Conservation (phyloP, 2,329 filamentous ascomycete genomes). For the Monosporascus sp. region DNA sequence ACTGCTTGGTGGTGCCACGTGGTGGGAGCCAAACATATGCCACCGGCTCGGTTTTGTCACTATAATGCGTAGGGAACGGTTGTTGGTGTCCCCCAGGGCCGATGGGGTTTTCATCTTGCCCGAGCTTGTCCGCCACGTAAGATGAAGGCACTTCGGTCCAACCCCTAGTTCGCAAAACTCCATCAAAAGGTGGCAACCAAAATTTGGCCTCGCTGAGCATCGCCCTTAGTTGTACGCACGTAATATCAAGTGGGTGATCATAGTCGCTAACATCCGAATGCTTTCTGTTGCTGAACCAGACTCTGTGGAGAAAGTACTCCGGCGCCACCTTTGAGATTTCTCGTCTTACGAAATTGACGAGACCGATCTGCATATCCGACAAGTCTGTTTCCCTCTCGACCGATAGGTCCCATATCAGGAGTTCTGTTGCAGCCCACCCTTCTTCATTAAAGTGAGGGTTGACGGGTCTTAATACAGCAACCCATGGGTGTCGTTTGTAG, state of each 20-base stretch:
- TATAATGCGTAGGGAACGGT: constrained; percentile 16
- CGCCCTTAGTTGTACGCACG: constrained; percentile 31
- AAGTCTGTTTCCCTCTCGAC: constrained; percentile 25
- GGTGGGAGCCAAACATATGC: constrained; percentile 46
- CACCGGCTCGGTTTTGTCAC: constrained; percentile 18
- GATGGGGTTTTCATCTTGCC: not conserved
- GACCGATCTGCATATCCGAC: constrained; percentile 37
- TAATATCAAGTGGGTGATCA: constrained; percentile 36
- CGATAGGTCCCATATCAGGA: constrained; percentile 50
- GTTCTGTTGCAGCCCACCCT: constrained; percentile 33
- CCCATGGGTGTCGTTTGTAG: constrained; percentile 42
- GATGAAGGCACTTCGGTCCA: constrained; percentile 31
- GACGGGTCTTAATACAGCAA: constrained; percentile 41
- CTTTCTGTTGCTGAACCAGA: constrained; percentile 38
- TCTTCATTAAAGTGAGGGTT: constrained; percentile 26
- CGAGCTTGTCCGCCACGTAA: not conserved
- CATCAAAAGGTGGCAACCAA: constrained; percentile 31
- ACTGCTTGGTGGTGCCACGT: constrained; percentile 19
- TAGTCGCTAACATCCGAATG: constrained; percentile 23
- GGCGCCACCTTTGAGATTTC: constrained; percentile 24
- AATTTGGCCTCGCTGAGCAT: constrained; percentile 27
- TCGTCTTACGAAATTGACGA: constrained; percentile 35
- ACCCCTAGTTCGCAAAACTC: constrained; percentile 26
- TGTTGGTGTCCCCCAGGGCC: constrained; percentile 4
- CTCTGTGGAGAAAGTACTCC: constrained; percentile 29